These are phyloP conservation scores for Trichosanthes cucumerina DNA, from an alignment of 306 rosid genomes.

Conservation along the genomic window DNA sequence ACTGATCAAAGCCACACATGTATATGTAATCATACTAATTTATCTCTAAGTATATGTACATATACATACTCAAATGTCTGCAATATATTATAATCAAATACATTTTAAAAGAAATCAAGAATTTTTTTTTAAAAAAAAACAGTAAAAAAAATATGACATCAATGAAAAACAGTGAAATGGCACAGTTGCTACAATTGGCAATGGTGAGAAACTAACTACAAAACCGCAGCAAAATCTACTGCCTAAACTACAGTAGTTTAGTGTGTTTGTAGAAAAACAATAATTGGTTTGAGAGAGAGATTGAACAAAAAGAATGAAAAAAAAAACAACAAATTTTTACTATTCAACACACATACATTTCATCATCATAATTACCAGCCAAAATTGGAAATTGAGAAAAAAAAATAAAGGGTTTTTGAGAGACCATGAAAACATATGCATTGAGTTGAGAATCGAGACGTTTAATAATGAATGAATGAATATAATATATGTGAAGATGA, in stretches of 20 bases:
- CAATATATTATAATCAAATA: neutral
- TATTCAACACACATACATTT: neutral
- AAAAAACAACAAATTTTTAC: neutral
- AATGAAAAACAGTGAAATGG: neutral
- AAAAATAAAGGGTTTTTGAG: neutral
- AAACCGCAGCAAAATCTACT: neutral
- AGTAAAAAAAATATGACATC: neutral
- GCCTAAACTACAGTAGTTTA: neutral
- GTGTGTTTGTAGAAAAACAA: neutral
- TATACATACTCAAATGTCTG: too few relatives aligned
- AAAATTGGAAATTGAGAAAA: neutral
- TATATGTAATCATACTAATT: too few relatives aligned
- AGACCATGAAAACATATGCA: neutral
- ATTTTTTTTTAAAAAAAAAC: neutral
- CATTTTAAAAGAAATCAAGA: neutral
- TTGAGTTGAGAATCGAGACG: neutral
- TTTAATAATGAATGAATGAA: neutral
- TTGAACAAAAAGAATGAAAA: neutral
- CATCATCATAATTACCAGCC: neutral
- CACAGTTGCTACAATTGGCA: neutral
- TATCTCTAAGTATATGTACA: too few relatives aligned
- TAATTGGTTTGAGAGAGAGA: neutral
- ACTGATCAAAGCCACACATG: neutral
- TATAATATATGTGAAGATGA: neutral
- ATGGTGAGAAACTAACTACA: neutral